phyloP scores from a whole-genome alignment of 768 basidiomycete genomes.

The Lactifluus volemus region DNA sequence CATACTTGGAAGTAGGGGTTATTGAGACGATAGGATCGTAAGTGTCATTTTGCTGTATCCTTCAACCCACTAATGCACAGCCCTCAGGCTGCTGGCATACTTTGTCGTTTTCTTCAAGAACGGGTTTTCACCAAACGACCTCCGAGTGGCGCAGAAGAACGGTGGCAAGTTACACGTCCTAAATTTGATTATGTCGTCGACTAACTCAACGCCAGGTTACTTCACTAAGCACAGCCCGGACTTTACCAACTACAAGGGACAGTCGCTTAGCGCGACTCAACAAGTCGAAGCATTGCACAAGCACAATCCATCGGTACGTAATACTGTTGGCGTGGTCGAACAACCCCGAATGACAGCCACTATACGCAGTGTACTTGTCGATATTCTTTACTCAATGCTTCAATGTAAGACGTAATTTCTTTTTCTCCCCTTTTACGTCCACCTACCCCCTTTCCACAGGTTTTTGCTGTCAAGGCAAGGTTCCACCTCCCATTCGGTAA shows the following conservation, averaged over 20 bases:
- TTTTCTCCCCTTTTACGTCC: neutral
- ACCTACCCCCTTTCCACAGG: constrained; percentile 26
- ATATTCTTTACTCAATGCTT: constrained; percentile 64
- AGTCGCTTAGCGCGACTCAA: constrained; percentile 33
- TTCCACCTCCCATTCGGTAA: constrained; percentile 57
- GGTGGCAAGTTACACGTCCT: neutral
- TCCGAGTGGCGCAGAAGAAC: constrained; percentile 39
- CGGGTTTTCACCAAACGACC: constrained; percentile 53
- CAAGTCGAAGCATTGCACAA: constrained; percentile 50
- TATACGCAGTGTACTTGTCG: constrained; percentile 43
- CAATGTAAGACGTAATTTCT: constrained; percentile 35
- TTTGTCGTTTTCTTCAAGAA: constrained; percentile 58
- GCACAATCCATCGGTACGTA: constrained; percentile 51
- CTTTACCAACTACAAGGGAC: constrained; percentile 48
- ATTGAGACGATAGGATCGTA: constrained; percentile 52
- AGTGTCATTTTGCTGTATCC: constrained; percentile 21
- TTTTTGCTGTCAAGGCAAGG: constrained; percentile 59
- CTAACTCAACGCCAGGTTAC: constrained; percentile 30
- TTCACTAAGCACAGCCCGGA: constrained; percentile 42
- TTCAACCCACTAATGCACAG: neutral
- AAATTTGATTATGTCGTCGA: neutral
- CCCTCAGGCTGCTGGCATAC: constrained; percentile 45
- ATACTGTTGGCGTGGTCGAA: neutral
- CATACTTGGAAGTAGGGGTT: constrained; percentile 56
- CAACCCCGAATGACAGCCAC: neutral